Conservation (phyloP, 2,329 filamentous ascomycete species). For the Cytospora mali region DNA sequence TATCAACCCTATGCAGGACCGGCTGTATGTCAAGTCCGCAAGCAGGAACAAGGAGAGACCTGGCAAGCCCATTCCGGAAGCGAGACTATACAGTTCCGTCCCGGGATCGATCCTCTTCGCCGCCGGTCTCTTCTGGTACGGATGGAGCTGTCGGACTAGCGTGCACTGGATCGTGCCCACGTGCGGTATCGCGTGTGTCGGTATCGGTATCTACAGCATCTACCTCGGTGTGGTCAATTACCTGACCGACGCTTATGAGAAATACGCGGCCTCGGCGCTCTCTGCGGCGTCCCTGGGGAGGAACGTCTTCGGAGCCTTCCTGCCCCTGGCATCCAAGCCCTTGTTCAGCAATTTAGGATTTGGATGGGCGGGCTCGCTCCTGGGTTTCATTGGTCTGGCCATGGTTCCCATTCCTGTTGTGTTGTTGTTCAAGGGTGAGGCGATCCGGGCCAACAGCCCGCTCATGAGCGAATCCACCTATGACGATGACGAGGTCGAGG, state of each 20-base stretch:
- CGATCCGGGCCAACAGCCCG: slow-evolving; percentile 63
- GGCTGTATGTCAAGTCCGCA: slow-evolving; percentile 36
- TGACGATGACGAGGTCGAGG: slow-evolving; percentile 12
- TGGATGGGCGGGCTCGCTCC: slow-evolving; percentile 60
- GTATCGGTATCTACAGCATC: slow-evolving; percentile 69
- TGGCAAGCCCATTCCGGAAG: slow-evolving; percentile 52
- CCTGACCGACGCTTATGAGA: slow-evolving; percentile 67
- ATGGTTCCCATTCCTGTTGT: slow-evolving; percentile 70
- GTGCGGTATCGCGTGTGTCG: slow-evolving; percentile 61
- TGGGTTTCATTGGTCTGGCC: slow-evolving; percentile 62
- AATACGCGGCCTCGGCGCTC: slow-evolving; percentile 66
- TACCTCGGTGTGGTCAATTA: slow-evolving; percentile 72
- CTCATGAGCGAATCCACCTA: slow-evolving; percentile 48
- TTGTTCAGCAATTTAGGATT: slow-evolving; percentile 50
- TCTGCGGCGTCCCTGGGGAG: slow-evolving; percentile 69
- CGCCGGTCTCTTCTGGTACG: slow-evolving; percentile 70
- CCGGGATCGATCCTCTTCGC: slow-evolving; percentile 64
- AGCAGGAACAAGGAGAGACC: slow-evolving; percentile 47
- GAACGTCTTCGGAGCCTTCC: slow-evolving; percentile 65
- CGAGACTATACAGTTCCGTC: slow-evolving; percentile 65
- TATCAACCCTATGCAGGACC: slow-evolving; percentile 51
- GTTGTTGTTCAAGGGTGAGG: slow-evolving; percentile 64
- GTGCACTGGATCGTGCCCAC: slow-evolving; percentile 67
- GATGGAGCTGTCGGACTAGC: slow-evolving; percentile 57
- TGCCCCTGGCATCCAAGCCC: slow-evolving; percentile 40